A percentile compares a stretch with the other conserved stretches of the same genome.
Conservation (phyloP, 2,329 filamentous ascomycete species). For the Diaporthe nobilis region DNA sequence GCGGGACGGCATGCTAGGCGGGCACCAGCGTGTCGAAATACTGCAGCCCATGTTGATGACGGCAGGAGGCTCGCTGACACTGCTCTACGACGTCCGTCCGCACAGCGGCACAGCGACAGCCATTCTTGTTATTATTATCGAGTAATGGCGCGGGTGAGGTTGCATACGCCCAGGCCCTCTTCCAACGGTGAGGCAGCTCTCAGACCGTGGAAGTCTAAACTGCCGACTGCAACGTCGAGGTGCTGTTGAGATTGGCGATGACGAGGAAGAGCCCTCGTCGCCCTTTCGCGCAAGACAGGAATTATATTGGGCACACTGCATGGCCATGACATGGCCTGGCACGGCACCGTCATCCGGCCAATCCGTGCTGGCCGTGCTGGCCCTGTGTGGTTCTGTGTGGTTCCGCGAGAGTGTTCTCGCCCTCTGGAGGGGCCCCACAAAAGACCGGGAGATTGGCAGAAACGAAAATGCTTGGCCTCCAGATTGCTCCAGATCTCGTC, state of each 20-base stretch:
- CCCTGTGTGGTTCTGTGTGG: conserved; percentile 14
- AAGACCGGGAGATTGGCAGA: conserved; percentile 37
- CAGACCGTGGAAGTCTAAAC: conserved; percentile 16
- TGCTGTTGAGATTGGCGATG: conserved; percentile 29
- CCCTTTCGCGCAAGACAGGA: conserved; percentile 15
- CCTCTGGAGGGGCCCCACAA: conserved; percentile 11
- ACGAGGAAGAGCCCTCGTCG: neutral
- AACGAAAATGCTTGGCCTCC: conserved; percentile 35
- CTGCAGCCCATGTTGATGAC: neutral
- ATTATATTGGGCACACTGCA: conserved; percentile 26
- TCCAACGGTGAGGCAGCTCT: conserved; percentile 17
- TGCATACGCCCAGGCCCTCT: neutral
- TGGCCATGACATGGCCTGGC: conserved; percentile 27
- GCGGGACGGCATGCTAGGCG: conserved; percentile 11
- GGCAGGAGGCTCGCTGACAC: neutral
- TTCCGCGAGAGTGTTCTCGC: conserved; percentile 25
- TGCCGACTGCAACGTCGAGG: conserved; percentile 23
- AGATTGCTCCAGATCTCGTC: conserved; percentile 26
- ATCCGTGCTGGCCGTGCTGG: conserved; percentile 13
- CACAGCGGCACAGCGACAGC: neutral
- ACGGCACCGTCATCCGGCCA: conserved; percentile 30
- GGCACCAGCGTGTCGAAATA: conserved; percentile 14
- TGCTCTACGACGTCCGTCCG: neutral
- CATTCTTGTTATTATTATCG: conserved; percentile 1
- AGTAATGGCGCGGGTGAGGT: neutral